Percentiles rank a stretch among this genome's conserved stretches.
Evolutionary conservation across 345 rosid species (phyloP).

Genomic region (Hypericum androsaemum): DNA sequence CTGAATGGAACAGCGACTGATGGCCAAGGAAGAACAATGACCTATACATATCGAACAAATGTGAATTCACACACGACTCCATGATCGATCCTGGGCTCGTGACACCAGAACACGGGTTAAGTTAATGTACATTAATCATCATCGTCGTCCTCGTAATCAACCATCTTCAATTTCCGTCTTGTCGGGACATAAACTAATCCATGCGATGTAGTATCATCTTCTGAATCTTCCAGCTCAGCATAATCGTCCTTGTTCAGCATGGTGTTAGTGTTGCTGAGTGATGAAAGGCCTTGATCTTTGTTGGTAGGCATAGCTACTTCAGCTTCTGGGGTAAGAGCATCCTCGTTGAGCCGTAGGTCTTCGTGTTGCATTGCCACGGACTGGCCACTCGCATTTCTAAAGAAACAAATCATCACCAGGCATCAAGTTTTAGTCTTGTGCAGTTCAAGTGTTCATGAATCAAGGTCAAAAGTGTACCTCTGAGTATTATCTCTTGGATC

Average conservation of each 20-base stretch:
- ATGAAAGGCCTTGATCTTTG: slow-evolving; percentile 13
- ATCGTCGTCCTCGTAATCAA: slow-evolving; percentile 60
- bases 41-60: too few relatives aligned
- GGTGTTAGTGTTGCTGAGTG: slow-evolving; percentile 14
- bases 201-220: slow-evolving; percentile 19
- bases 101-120: too few relatives aligned
- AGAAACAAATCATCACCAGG: neutral
- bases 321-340: slow-evolving; percentile 17
- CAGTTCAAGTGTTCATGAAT: neutral
- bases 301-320: slow-evolving; percentile 13
- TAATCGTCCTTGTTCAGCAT: slow-evolving; percentile 19
- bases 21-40: too few relatives aligned
- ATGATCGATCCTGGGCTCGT: too few relatives aligned
- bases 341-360: slow-evolving; percentile 6
- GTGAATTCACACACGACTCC: too few relatives aligned
- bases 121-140: slow-evolving; percentile 3
- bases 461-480: slow-evolving; percentile 20
- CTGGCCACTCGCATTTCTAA: slow-evolving; percentile 28
- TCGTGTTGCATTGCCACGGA: slow-evolving; percentile 5
- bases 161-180: slow-evolving; percentile 55
- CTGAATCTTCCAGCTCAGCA: slow-evolving; percentile 40
- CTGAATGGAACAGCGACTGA: too few relatives aligned
- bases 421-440: neutral
- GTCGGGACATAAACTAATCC: slow-evolving; percentile 18
- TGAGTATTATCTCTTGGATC: slow-evolving; percentile 18